phyloP scores from a whole-genome alignment of 2,329 filamentous ascomycete genomes.

The Fusarium humuli region DNA sequence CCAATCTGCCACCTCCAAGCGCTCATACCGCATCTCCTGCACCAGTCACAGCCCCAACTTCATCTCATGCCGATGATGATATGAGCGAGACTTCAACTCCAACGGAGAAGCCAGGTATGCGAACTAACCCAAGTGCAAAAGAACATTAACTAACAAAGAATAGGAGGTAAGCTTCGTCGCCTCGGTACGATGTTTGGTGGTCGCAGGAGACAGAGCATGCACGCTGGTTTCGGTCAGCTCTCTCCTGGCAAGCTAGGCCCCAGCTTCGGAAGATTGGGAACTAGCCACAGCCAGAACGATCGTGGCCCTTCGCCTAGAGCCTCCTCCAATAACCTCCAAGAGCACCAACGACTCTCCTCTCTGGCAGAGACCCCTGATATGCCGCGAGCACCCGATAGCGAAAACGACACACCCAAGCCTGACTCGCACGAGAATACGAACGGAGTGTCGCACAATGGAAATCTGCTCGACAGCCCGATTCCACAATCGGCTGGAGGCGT shows the following conservation, averaged over 20 bases:
- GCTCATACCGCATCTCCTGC: slow-evolving; percentile 25
- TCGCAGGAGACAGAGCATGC: slow-evolving; percentile 73
- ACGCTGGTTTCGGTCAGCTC: slow-evolving; percentile 69
- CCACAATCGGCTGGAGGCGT: slow-evolving; percentile 49
- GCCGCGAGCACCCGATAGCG: slow-evolving; percentile 44
- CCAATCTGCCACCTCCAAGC: slow-evolving; percentile 29
- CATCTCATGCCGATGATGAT: slow-evolving; percentile 44
- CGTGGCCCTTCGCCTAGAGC: slow-evolving; percentile 65
- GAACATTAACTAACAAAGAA: slow-evolving; percentile 39
- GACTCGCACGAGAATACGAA: slow-evolving; percentile 59
- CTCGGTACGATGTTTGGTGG: slow-evolving; percentile 76
- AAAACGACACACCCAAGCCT: slow-evolving; percentile 42
- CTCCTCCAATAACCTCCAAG: slow-evolving; percentile 69
- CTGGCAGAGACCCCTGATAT: slow-evolving; percentile 67
- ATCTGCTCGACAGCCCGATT: slow-evolving; percentile 47
- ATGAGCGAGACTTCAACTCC: slow-evolving; percentile 58
- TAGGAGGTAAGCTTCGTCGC: slow-evolving; percentile 68
- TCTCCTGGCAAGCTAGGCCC: slow-evolving; percentile 64
- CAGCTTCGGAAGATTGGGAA: slow-evolving; percentile 72
- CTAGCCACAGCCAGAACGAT: slow-evolving; percentile 65
- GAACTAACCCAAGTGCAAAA: fast-evolving
- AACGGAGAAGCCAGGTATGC: slow-evolving; percentile 54
- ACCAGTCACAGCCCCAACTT: slow-evolving; percentile 26
- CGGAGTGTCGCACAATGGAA: slow-evolving; percentile 53
- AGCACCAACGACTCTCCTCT: slow-evolving; percentile 66